Base-by-base conservation (phyloP, 1,139 yeast species). In the Diutina ranongensis region DNA sequence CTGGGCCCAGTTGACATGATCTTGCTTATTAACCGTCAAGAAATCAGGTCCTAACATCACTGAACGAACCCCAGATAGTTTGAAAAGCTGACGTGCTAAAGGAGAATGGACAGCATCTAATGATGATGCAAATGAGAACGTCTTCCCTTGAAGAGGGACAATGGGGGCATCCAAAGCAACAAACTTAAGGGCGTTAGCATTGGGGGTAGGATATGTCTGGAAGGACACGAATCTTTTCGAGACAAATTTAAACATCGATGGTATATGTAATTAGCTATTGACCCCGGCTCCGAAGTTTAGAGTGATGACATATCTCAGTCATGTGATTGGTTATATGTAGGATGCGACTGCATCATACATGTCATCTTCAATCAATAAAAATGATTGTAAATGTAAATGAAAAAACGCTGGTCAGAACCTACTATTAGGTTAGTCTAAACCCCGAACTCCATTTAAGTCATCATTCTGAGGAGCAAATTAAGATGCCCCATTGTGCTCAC, bases 181-280 rank as follows among this genome's bases (percentile, higher is more conserved):
- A 55, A 88, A 92, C 64, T 92, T 92, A 49, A 92, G 67, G 0
- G 98, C 97, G 61, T 92, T 85, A 38, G 80, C 89, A 57, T 92
- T 92, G 3, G 98, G 98, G 0, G 98, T 92, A 3, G 84, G 62
- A 38, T 61, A 57, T 4, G 76, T 69, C 50, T 69, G 63, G 55
- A 71, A 68, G 1, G 70, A 59, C 15, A 68, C 60, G 31, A 60
- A 54, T 41, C 72, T 55, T 15, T 41, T 34, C n/a, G 35, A 22
- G 8, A 35, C 31, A 28, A 25, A 8, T 38, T 32, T n/a, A 2
- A 36, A 36, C 10, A 21, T 20, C n/a, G 10, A 18, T 21, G 27
- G 22, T 35, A 10, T 13, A 21, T 22, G 19, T 13, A 20, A 3
- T 19, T 3, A 15, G 5, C 2, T 10, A 15, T 13, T 22, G 13